phyloP scores from a whole-genome alignment of 306 rosid genomes.

The Luffa acutangula region DNA sequence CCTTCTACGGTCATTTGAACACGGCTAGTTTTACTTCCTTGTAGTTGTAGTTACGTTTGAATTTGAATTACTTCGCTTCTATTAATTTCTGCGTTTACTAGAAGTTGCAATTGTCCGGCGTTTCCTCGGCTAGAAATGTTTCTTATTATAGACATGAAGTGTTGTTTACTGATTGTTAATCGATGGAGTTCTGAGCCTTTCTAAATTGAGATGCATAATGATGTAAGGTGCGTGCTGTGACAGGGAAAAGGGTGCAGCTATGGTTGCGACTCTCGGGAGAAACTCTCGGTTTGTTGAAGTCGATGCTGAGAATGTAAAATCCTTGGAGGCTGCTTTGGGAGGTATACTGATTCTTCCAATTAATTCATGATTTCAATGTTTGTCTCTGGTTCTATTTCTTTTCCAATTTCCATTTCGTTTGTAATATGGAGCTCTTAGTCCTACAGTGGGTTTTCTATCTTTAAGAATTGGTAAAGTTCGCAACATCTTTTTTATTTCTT shows the following conservation, averaged over 20 bases:
- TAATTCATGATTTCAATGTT: background rate
- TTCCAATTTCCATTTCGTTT: background rate
- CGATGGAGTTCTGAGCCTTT: background rate
- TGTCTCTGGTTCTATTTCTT: background rate
- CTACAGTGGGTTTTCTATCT: background rate
- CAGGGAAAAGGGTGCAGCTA: constrained; percentile 64
- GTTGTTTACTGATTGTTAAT: background rate
- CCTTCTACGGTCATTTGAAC: background rate
- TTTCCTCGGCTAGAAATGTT: background rate
- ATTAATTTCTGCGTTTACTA: background rate
- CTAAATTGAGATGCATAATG: background rate
- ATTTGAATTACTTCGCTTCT: background rate
- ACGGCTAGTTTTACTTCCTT: background rate
- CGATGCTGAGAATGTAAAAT: constrained; percentile 34
- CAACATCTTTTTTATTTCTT: background rate
- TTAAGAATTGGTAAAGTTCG: background rate
- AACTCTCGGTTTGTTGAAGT: constrained; percentile 54
- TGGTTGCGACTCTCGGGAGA: constrained; percentile 53
- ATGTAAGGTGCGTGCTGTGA: background rate
- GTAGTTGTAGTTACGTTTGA: background rate
- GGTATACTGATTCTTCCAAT: constrained; percentile 23
- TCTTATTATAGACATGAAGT: background rate
- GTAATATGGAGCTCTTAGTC: background rate
- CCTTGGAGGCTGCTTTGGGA: constrained; percentile 48
- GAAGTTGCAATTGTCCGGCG: background rate